Evolutionary conservation across 331 rosid species (phyloP).

Genomic region (Rhamnella rubrinervis): DNA sequence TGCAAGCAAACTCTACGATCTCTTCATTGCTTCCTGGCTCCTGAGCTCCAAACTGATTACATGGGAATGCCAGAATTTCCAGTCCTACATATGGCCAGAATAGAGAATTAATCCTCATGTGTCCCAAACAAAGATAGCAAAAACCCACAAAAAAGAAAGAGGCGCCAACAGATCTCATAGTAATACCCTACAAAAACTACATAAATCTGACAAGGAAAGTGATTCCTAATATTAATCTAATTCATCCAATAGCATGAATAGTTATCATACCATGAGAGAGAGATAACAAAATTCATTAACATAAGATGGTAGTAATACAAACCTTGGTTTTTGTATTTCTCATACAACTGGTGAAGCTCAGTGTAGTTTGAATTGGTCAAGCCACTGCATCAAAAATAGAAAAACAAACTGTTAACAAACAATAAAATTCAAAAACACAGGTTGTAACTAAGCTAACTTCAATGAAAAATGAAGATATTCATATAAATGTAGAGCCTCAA

Average conservation of each 20-base stretch:
- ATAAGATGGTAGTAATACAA: conserved; percentile 2
- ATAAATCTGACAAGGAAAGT: too few species aligned
- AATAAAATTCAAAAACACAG: not conserved
- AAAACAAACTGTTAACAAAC: conserved; percentile 7
- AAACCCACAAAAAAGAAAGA: not conserved
- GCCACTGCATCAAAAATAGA: conserved; percentile 70
- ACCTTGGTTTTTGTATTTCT: conserved; percentile 84
- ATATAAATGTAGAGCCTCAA: not conserved
- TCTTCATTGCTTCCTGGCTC: conserved; percentile 91
- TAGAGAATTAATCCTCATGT: not conserved
- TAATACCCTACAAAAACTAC: not conserved
- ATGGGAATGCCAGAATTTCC: conserved; percentile 95
- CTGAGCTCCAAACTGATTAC: conserved; percentile 96
- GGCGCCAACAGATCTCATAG: not conserved
- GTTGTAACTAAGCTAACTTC: too few species aligned
- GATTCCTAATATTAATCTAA: too few species aligned
- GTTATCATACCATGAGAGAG: not conserved
- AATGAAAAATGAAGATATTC: not conserved
- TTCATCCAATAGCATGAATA: too few species aligned
- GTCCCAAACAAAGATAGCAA: not conserved
- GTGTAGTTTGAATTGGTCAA: conserved; percentile 96
- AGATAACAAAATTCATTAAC: not conserved
- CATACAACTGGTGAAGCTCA: conserved; percentile 83
- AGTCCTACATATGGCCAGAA: conserved; percentile 46
- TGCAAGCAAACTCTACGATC: conserved; percentile 81